Evolutionary conservation across 1,139 yeast species (phyloP), one percentile per base, ranked within the genome.

Genomic region (Pneumocystis sp.): DNA sequence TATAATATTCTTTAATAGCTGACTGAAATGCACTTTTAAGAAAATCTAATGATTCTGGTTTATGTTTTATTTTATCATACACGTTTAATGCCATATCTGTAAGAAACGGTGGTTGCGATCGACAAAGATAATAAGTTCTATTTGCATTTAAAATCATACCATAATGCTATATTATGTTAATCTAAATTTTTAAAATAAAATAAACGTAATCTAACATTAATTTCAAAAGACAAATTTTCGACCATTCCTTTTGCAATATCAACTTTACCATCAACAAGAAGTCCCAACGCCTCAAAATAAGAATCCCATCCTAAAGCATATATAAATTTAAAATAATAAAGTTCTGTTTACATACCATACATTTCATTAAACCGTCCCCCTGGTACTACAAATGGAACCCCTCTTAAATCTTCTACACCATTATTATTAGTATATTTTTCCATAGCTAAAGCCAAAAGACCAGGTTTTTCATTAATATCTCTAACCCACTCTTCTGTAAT

Each of bases 91-190:
- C 85, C 96, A 93, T 88, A 74, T 93, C 98, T 0, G 97, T 93
- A 69, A 95, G 78, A 73, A 93, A 91, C n/a, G 98, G 98, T 1
- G 98, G 98, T 75, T 95, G 98, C 0, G 97, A 89, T 71, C 98
- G 82, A 67, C 95, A 87, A 66, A 93, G 78, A 73, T 89, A 95
- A 76, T 95, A 93, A 0, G 95, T 84, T 72, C 98, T 59, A 31
- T 59, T 42, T 21, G 45, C 45, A 21, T 59, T 39, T 15, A 59
- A 59, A 25, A 50, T 50, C 57, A 50, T 50, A 50, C 61, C 45
- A 15, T 42, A 42, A 39, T 39, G 61, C 44, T 59, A 59, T 10
- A 29, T 5, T 39, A 59, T n/a, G 17, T 39, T 25, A 42, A 39
- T 15, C 21, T 39, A 39, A 29, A 12, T 21, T 82, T 76, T 93